Conservation (phyloP, 257 asterid genomes). For the Solanum medicagineum region DNA sequence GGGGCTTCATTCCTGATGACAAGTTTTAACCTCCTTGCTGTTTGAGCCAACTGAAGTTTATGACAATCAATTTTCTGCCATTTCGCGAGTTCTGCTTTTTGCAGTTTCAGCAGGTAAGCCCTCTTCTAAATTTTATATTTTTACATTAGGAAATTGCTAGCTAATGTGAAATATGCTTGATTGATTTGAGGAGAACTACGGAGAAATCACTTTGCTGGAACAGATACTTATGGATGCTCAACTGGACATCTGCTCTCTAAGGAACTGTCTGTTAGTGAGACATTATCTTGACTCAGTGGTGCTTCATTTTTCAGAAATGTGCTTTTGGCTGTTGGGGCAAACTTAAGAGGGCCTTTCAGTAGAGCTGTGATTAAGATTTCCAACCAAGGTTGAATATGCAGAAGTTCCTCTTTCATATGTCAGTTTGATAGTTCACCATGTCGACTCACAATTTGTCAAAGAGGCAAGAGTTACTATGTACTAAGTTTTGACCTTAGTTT, state of each 20-base stretch:
- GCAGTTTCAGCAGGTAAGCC: neutral
- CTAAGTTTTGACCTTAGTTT: neutral
- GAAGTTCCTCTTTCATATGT: neutral
- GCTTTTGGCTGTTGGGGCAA: neutral
- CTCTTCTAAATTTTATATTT: neutral
- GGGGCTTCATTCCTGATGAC: conserved; percentile 69
- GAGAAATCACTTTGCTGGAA: neutral
- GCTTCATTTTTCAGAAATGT: neutral
- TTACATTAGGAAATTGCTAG: neutral
- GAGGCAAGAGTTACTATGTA: neutral
- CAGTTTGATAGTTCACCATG: neutral
- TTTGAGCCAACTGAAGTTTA: neutral
- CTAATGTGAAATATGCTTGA: neutral
- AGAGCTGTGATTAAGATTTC: neutral
- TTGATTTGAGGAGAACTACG: neutral
- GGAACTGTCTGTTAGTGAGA: neutral
- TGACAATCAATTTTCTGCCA: neutral
- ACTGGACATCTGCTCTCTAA: neutral
- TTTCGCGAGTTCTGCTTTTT: neutral
- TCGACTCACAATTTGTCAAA: neutral
- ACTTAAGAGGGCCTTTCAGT: neutral
- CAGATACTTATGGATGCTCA: neutral
- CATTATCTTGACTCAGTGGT: neutral
- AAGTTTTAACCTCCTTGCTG: conserved; percentile 28
- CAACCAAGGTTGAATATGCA: neutral